Evolutionary conservation across 495 filamentous ascomycete species (phyloP).

Genomic region (Platismatia glauca): DNA sequence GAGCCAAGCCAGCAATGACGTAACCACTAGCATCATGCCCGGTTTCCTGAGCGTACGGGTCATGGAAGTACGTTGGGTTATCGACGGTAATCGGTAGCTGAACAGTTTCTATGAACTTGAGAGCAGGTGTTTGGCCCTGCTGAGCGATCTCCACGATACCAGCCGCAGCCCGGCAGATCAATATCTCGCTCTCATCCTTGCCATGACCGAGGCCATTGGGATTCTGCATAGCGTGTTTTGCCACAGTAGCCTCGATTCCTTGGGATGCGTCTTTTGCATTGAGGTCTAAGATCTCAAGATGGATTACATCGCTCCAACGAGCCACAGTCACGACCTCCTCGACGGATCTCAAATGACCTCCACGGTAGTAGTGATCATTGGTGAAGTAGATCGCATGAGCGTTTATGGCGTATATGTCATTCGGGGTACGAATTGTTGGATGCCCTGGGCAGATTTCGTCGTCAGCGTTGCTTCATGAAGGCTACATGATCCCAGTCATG

Average conservation of each 20-base stretch:
- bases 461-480: no score
- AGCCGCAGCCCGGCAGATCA: constrained; percentile 36
- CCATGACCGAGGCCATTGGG: constrained; percentile 53
- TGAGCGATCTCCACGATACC: constrained; percentile 31
- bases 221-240: constrained; percentile 37
- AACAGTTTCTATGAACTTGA: constrained; percentile 37
- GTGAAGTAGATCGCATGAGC: constrained; percentile 47
- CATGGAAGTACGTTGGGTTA: constrained; percentile 48
- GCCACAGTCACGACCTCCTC: constrained; percentile 34
- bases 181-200: constrained; percentile 35
- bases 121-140: constrained; percentile 16
- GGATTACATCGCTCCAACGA: constrained; percentile 34
- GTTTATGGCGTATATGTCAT: constrained; percentile 46
- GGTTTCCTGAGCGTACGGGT: constrained; percentile 32
- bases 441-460: constrained; percentile 16
- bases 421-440: constrained; percentile 47
- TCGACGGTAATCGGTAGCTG: constrained; percentile 41
- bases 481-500: no score
- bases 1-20: constrained; percentile 41
- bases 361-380: constrained; percentile 50
- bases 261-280: constrained; percentile 17
- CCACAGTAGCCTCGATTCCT: constrained; percentile 38
- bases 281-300: constrained; percentile 28
- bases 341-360: constrained; percentile 37
- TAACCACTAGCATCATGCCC: constrained; percentile 45